A percentile compares a stretch with the other conserved stretches of the same genome.
These are phyloP conservation scores for Dendrobium huoshanense DNA, from an alignment of 106 monocot genomes.

Conservation along the genomic window DNA sequence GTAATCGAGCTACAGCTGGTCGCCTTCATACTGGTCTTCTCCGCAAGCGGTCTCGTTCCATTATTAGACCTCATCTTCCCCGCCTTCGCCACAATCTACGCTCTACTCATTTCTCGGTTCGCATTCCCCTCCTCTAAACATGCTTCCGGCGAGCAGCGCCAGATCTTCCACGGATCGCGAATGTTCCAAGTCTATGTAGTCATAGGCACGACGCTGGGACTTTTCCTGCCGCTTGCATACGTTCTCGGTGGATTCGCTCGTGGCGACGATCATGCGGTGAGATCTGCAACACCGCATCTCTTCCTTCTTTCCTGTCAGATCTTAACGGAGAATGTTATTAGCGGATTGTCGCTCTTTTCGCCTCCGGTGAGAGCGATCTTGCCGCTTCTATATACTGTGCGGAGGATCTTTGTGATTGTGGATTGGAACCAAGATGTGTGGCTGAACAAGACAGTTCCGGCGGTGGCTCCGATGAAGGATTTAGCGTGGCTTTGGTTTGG, in stretches of 20 bases:
- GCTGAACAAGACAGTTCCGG: conserved; percentile 43
- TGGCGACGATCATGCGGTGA: conserved; percentile 74
- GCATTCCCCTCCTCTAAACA: conserved; percentile 42
- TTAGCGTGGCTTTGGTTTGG: conserved; percentile 84
- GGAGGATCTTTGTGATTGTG: conserved; percentile 63
- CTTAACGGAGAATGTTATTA: conserved; percentile 75
- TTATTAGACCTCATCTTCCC: conserved; percentile 81
- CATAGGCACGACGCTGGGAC: conserved; percentile 67
- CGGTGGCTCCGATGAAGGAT: conserved; percentile 41
- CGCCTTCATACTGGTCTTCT: conserved; percentile 98
- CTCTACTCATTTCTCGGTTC: conserved; percentile 49
- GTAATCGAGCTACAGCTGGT: conserved; percentile 96
- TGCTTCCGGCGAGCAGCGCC: background rate
- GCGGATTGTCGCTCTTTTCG: conserved; percentile 59
- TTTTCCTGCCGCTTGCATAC: conserved; percentile 88
- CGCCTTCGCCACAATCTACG: conserved; percentile 45
- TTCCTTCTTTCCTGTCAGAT: conserved; percentile 85
- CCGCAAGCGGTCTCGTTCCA: conserved; percentile 90
- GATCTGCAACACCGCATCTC: conserved; percentile 82
- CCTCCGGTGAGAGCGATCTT: conserved; percentile 81
- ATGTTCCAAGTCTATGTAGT: conserved; percentile 60
- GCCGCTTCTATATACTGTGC: conserved; percentile 74
- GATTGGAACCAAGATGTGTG: conserved; percentile 75
- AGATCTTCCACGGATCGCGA: conserved; percentile 32
- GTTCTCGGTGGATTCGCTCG: conserved; percentile 92